A percentile compares a stretch with the other conserved stretches of the same genome.
These are phyloP conservation scores for Cryptococcus sp. DNA, from an alignment of 1,284 basidiomycete species.

Conservation along the genomic window DNA sequence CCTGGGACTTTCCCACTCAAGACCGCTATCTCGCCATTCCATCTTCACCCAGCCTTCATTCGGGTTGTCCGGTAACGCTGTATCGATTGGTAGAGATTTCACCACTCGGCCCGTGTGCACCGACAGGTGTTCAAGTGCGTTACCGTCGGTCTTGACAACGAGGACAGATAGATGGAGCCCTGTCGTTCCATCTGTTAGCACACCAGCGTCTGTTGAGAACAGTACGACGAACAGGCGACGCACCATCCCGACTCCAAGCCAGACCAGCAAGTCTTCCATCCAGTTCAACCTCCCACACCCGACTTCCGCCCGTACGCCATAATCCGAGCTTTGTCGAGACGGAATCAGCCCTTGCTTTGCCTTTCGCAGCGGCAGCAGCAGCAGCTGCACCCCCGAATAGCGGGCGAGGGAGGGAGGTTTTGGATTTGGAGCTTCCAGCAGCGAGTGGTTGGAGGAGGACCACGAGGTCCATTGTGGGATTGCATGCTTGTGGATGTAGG, in stretches of 20 bases:
- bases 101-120: slow-evolving; percentile 44
- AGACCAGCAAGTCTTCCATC: slow-evolving; percentile 34
- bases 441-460: slow-evolving; percentile 25
- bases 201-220: neutral
- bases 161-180: slow-evolving; percentile 40
- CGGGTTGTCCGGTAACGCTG: neutral
- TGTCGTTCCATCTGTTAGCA: slow-evolving; percentile 8
- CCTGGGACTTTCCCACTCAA: slow-evolving; percentile 23
- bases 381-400: neutral
- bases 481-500: slow-evolving; percentile 45
- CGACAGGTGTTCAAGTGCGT: slow-evolving; percentile 35
- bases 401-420: too few species aligned
- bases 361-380: slow-evolving; percentile 13
- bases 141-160: slow-evolving; percentile 6
- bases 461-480: slow-evolving; percentile 50
- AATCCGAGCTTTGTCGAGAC: slow-evolving; percentile 28
- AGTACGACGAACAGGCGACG: slow-evolving; percentile 9
- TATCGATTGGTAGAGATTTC: slow-evolving; percentile 15
- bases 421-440: neutral
- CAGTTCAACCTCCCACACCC: slow-evolving; percentile 44
- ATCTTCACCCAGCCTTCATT: slow-evolving; percentile 22
- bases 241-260: slow-evolving; percentile 49
- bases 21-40: slow-evolving; percentile 16
- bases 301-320: slow-evolving; percentile 43
- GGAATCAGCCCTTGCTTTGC: slow-evolving; percentile 23